phyloP scores from a whole-genome alignment of 2,329 filamentous ascomycete species.

The Pseudogymnoascus pannorum region DNA sequence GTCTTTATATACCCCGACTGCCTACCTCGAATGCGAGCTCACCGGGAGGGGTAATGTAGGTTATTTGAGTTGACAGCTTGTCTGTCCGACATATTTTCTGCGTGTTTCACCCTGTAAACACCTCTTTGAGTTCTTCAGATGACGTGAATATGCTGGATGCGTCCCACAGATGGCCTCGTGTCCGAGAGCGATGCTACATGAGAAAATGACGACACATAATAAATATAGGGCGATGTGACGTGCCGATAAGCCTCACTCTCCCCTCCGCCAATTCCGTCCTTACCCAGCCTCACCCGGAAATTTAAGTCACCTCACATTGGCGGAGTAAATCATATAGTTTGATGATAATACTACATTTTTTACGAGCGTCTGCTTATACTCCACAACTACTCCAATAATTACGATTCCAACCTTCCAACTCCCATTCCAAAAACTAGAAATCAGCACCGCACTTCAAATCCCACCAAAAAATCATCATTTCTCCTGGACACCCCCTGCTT shows the following conservation, averaged over 20 bases:
- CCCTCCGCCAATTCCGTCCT: not conserved
- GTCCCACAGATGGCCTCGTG: not conserved
- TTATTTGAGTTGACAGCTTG: conserved; percentile 2
- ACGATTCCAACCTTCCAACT: not conserved
- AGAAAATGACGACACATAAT: not conserved
- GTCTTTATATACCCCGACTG: not conserved
- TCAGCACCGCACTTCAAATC: not conserved
- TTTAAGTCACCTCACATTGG: not conserved
- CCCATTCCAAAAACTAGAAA: not conserved
- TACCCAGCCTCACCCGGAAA: not conserved
- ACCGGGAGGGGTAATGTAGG: not conserved
- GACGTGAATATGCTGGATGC: not conserved
- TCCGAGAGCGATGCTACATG: not conserved
- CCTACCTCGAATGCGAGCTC: not conserved
- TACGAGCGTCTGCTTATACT: not conserved
- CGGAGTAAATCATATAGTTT: not conserved
- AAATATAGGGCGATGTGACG: not conserved
- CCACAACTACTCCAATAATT: no score
- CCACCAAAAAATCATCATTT: not conserved
- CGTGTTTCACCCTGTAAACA: not conserved
- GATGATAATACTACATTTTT: not conserved
- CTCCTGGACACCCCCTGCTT: not conserved
- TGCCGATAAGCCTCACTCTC: not conserved
- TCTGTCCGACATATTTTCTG: not conserved
- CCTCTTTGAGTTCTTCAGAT: not conserved